Conservation (phyloP, 139 green algal species). For the Mesotaenium endlicherianum region DNA sequence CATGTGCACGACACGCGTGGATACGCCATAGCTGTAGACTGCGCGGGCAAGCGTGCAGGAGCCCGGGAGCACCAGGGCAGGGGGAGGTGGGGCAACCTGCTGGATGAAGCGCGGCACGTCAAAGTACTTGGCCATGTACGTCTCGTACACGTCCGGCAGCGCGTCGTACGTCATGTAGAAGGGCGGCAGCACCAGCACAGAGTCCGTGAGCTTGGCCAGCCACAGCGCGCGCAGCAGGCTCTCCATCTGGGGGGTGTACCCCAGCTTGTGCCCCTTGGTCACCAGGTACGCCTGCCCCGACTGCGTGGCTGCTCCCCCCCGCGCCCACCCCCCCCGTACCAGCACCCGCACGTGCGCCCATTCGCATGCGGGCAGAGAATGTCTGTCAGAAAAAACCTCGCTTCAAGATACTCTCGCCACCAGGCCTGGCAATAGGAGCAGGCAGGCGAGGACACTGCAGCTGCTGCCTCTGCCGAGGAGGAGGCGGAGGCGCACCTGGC, state of each 20-base stretch:
- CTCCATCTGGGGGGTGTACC: neutral
- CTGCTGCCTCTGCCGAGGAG: neutral
- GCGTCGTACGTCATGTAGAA: conserved; percentile 54
- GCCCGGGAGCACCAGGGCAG: neutral
- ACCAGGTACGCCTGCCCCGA: conserved; percentile 30
- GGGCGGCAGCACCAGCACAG: conserved; percentile 46
- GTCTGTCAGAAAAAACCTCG: too few species aligned
- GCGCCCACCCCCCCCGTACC: too few species aligned
- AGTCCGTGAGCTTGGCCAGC: neutral
- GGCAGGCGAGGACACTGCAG: neutral
- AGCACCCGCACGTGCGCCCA: too few species aligned
- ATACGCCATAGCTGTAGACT: neutral
- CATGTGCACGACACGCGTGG: neutral
- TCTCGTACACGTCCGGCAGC: neutral
- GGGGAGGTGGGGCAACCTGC: neutral
- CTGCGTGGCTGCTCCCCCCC: too few species aligned
- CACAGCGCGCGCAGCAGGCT: conserved; percentile 5
- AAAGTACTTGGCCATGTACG: neutral
- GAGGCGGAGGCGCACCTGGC: neutral
- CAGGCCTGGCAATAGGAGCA: too few species aligned
- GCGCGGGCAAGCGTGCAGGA: neutral
- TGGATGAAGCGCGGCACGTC: conserved; percentile 29
- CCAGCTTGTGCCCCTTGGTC: conserved; percentile 52
- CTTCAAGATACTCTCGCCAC: too few species aligned
- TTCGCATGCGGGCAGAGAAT: too few species aligned